Evolutionary conservation across 352 stramenopile genomes (phyloP).

Genomic region (Phytophthora tubulina): DNA sequence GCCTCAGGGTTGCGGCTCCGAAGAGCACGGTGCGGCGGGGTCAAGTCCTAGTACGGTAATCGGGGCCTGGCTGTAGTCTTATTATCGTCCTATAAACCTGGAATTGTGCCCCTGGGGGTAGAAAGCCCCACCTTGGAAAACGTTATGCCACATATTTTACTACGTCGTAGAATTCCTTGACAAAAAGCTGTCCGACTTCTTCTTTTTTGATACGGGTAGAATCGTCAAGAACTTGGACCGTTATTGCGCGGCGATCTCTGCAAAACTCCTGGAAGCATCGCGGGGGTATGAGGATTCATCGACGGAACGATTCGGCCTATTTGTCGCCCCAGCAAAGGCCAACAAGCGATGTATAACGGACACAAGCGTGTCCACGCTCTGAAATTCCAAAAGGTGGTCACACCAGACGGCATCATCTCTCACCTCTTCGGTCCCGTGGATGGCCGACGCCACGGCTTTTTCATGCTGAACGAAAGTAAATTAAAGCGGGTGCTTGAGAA

Average conservation of each 20-base stretch:
- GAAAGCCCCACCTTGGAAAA: too few relatives aligned
- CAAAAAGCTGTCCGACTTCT: slow-evolving; percentile 10
- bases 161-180: slow-evolving; percentile 19
- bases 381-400: slow-evolving; percentile 10
- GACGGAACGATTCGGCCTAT: slow-evolving; percentile 22
- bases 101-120: too few relatives aligned
- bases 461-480: slow-evolving; percentile 24
- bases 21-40: too few relatives aligned
- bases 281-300: slow-evolving; percentile 18
- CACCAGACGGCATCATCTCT: slow-evolving; percentile 12
- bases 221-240: slow-evolving; percentile 13
- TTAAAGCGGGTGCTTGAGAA: background rate
- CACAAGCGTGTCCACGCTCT: slow-evolving; percentile 21
- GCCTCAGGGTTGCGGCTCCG: too few relatives aligned
- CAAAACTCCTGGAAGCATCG: background rate
- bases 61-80: too few relatives aligned
- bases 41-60: too few relatives aligned
- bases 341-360: slow-evolving; percentile 16
- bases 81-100: too few relatives aligned
- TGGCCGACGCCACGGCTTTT: slow-evolving; percentile 14
- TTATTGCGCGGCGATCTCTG: slow-evolving; percentile 15
- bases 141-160: slow-evolving; percentile 21
- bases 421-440: slow-evolving; percentile 10
- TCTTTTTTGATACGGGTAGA: slow-evolving; percentile 8
- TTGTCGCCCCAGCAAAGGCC: slow-evolving; percentile 15